A percentile compares a stretch with the other conserved stretches of the same genome.
Evolutionary conservation across 1,284 basidiomycete species (phyloP).

Genomic region (Cryptococcus sp.): DNA sequence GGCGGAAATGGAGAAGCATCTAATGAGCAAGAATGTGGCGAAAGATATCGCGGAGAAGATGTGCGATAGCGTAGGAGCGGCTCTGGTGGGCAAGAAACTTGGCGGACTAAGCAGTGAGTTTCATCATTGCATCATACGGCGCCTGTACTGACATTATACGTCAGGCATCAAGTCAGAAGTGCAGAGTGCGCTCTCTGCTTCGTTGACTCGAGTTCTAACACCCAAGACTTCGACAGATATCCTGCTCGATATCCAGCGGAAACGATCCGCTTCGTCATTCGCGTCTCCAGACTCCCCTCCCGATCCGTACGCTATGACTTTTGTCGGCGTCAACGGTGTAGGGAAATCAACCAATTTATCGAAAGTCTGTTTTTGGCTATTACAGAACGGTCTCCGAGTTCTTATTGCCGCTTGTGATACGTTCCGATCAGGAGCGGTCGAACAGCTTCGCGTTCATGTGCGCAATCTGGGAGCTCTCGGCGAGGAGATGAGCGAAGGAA

Average conservation of each 20-base stretch:
- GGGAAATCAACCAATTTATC: slow-evolving; percentile 98
- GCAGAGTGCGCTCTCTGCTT: slow-evolving; percentile 75
- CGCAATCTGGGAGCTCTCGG: slow-evolving; percentile 89
- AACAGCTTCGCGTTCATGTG: slow-evolving; percentile 95
- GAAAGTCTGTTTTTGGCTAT: slow-evolving; percentile 98
- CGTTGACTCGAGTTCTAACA: slow-evolving; percentile 90
- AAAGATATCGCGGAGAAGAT: slow-evolving; percentile 92
- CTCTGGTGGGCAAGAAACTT: slow-evolving; percentile 85
- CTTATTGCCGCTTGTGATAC: slow-evolving; percentile 99
- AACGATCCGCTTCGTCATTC: slow-evolving; percentile 63
- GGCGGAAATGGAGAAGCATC: slow-evolving; percentile 91
- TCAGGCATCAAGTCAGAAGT: slow-evolving; percentile 82
- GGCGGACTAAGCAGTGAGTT: slow-evolving; percentile 77
- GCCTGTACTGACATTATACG: slow-evolving; percentile 3
- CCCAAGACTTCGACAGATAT: slow-evolving; percentile 96
- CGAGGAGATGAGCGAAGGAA: slow-evolving; percentile 61
- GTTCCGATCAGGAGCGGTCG: slow-evolving; percentile 96
- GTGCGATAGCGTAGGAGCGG: slow-evolving; percentile 87
- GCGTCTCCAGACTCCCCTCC: slow-evolving; percentile 61
- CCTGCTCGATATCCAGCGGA: slow-evolving; percentile 66
- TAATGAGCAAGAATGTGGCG: slow-evolving; percentile 99
- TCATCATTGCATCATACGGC: slow-evolving; percentile 7
- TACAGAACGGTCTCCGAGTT: slow-evolving; percentile 90
- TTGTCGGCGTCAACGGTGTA: slow-evolving; percentile 99
- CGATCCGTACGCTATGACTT: slow-evolving; percentile 88